Evolutionary conservation across 805 yeast species (phyloP).

Genomic region (Wickerhamomyces canadensis): DNA sequence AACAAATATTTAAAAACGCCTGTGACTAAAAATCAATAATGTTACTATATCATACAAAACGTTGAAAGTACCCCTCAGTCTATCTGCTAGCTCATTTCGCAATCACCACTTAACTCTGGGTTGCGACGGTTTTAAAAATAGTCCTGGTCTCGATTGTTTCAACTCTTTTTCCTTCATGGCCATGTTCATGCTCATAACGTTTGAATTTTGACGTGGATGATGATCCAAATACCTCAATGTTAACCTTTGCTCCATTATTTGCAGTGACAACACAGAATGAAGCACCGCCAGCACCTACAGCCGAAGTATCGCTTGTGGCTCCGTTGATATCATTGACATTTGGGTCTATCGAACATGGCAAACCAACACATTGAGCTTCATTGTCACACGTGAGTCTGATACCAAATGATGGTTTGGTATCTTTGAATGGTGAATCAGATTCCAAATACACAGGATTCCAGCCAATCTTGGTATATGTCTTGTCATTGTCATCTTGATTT

Average conservation of each 20-base stretch:
- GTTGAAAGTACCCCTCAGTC: not conserved
- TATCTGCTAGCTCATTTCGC: too few species aligned
- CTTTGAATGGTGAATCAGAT: constrained; percentile 45
- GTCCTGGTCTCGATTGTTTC: constrained; percentile 7
- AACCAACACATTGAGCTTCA: constrained; percentile 63
- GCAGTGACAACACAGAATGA: constrained; percentile 85
- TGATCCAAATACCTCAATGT: constrained; percentile 60
- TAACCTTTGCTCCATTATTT: constrained; percentile 53
- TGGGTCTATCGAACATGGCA: constrained; percentile 81
- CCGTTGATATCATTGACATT: constrained; percentile 52
- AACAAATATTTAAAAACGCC: too few species aligned
- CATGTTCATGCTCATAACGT: constrained; percentile 13
- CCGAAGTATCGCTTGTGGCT: constrained; percentile 35
- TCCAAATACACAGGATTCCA: constrained; percentile 88
- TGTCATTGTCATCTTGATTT: constrained; percentile 63
- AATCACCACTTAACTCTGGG: too few species aligned
- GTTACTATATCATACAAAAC: too few species aligned
- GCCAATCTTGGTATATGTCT: constrained; percentile 78
- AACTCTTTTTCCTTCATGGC: constrained; percentile 1
- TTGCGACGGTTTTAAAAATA: constrained; percentile 8
- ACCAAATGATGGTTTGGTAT: constrained; percentile 61
- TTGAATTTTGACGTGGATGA: constrained; percentile 2
- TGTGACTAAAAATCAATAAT: too few species aligned
- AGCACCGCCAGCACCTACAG: constrained; percentile 59
- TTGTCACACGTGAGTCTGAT: constrained; percentile 70